A percentile compares a stretch with the other conserved stretches of the same genome.
Evolutionary conservation across 2,329 filamentous ascomycete genomes (phyloP).

Genomic region (Colletotrichum orbiculare): DNA sequence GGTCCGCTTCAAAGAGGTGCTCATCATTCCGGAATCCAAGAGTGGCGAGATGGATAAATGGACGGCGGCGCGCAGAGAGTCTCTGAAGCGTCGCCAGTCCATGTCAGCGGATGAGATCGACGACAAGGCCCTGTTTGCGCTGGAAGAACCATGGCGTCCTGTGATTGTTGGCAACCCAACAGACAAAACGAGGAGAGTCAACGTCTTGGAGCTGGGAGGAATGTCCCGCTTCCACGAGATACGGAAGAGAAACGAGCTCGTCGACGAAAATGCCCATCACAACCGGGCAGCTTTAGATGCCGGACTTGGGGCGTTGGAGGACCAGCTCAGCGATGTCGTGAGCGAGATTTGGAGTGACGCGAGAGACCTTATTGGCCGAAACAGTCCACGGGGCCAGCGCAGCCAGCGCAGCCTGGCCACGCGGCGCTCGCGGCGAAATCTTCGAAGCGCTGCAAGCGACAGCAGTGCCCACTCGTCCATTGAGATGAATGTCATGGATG

Average conservation of each 20-base stretch:
- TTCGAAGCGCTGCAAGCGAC: slow-evolving; percentile 29
- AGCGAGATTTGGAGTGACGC: slow-evolving; percentile 48
- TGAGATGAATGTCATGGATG: slow-evolving; percentile 44
- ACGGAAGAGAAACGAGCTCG: slow-evolving; percentile 66
- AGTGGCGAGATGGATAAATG: slow-evolving; percentile 65
- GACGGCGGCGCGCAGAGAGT: slow-evolving; percentile 60
- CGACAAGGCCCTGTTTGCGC: slow-evolving; percentile 50
- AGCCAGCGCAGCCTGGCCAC: background rate
- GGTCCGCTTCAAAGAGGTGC: slow-evolving; percentile 72
- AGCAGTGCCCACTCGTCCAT: slow-evolving; percentile 38
- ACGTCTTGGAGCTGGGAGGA: slow-evolving; percentile 74
- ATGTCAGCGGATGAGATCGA: slow-evolving; percentile 42
- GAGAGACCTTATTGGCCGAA: slow-evolving; percentile 41
- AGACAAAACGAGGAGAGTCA: slow-evolving; percentile 76
- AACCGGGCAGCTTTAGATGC: slow-evolving; percentile 50
- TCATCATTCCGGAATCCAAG: slow-evolving; percentile 74
- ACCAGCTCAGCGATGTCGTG: slow-evolving; percentile 49
- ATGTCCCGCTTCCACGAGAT: slow-evolving; percentile 81
- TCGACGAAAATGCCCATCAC: slow-evolving; percentile 56
- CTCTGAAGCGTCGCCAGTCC: slow-evolving; percentile 57
- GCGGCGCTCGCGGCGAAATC: slow-evolving; percentile 19
- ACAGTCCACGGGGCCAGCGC: slow-evolving; percentile 17
- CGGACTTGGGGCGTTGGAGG: slow-evolving; percentile 50
- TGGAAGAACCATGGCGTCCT: slow-evolving; percentile 73
- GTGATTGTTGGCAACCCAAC: slow-evolving; percentile 78